These are phyloP conservation scores for Hypocrella siamensis DNA, from an alignment of 2,329 filamentous ascomycete species.

Conservation along the genomic window DNA sequence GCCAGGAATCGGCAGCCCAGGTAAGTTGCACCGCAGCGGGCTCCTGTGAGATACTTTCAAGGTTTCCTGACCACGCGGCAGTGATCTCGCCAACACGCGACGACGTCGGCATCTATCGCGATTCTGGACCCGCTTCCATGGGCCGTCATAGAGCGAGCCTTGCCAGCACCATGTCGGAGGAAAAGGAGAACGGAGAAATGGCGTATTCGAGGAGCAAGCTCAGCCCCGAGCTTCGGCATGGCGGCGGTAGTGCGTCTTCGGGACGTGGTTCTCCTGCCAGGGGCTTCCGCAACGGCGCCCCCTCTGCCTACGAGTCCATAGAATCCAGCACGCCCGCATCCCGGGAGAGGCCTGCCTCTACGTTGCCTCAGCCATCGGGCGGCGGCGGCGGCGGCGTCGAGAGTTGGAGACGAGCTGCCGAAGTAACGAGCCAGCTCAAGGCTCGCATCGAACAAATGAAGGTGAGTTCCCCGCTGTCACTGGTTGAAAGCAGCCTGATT, in stretches of 20 bases:
- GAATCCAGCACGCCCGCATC: conserved; percentile 13
- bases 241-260: conserved; percentile 32
- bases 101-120: conserved; percentile 44
- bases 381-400: conserved; percentile 33
- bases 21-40: conserved; percentile 6
- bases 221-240: conserved; percentile 38
- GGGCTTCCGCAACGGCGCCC: conserved; percentile 27
- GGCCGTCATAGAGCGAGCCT: conserved; percentile 42
- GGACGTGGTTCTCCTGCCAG: conserved; percentile 44
- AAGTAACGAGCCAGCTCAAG: conserved; percentile 95
- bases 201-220: conserved; percentile 33
- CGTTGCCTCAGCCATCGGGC: conserved; percentile 20
- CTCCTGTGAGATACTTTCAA: neutral
- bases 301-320: conserved; percentile 15
- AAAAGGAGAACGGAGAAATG: conserved; percentile 56
- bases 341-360: conserved; percentile 18
- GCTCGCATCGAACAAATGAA: conserved; percentile 99
- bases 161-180: conserved; percentile 52
- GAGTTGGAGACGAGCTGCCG: conserved; percentile 92
- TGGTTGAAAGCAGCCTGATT: neutral
- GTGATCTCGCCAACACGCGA: conserved; percentile 39
- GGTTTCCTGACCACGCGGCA: conserved; percentile 10
- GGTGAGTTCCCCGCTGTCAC: conserved; percentile 22
- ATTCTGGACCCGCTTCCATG: conserved; percentile 24
- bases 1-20: conserved; percentile 21